Evolutionary conservation across 805 yeast genomes (phyloP).

Genomic region (Candida xyloterini): DNA sequence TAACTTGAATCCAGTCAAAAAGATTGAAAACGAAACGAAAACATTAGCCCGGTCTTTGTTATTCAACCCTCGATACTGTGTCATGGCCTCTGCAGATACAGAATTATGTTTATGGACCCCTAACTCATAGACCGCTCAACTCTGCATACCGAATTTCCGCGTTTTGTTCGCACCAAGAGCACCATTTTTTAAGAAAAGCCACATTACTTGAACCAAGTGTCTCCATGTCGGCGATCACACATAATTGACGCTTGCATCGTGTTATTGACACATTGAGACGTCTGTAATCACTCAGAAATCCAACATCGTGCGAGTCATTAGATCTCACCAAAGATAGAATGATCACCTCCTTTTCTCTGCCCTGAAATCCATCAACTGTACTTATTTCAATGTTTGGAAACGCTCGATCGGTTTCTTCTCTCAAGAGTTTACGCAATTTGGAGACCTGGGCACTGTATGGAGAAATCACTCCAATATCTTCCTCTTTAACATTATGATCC

Average conservation of each 20-base stretch:
- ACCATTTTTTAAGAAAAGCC: slow-evolving; percentile 62
- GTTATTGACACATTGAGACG: slow-evolving; percentile 93
- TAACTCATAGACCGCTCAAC: slow-evolving; percentile 30
- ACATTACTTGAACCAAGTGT: slow-evolving; percentile 46
- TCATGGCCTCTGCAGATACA: slow-evolving; percentile 63
- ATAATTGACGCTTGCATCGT: slow-evolving; percentile 79
- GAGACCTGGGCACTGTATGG: slow-evolving; percentile 90
- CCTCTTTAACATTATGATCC: slow-evolving; percentile 47
- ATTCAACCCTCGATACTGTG: slow-evolving; percentile 60
- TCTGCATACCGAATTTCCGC: slow-evolving; percentile 71
- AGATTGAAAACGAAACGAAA: slow-evolving; percentile 16
- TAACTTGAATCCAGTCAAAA: slow-evolving; percentile 21
- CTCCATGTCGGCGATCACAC: slow-evolving; percentile 85
- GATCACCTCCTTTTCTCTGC: slow-evolving; percentile 88
- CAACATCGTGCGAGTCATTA: slow-evolving; percentile 67
- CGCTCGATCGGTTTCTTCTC: slow-evolving; percentile 22
- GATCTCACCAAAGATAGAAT: slow-evolving; percentile 79
- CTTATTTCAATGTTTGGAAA: slow-evolving; percentile 64
- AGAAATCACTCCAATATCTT: slow-evolving; percentile 77
- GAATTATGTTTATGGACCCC: slow-evolving; percentile 46
- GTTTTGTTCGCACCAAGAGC: slow-evolving; percentile 61
- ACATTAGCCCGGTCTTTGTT: slow-evolving; percentile 46
- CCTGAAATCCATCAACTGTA: slow-evolving; percentile 96
- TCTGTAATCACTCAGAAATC: slow-evolving; percentile 75
- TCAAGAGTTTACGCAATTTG: slow-evolving; percentile 46